Evolutionary conservation across 2,329 filamentous ascomycete species (phyloP), one percentile per base, ranked within the genome.

Genomic region (Calcarisporium arbuscula): DNA sequence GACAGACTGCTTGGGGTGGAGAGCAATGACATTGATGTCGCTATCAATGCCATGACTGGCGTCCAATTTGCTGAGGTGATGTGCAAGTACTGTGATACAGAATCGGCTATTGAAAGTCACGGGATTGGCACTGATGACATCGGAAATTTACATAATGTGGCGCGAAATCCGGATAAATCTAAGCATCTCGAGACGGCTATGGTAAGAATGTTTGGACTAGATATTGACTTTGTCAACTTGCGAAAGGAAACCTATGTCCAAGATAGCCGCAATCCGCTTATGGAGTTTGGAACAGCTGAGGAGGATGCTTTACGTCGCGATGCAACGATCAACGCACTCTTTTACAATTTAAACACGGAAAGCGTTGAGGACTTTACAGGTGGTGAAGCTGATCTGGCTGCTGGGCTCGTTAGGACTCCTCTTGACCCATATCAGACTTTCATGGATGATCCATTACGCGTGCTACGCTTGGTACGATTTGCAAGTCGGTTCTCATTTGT

Each of bases 161-260:
- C 83, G 34, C 82, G 82, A 38, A 96, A 96, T 56, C 90, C 89
- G 1, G 88, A 95, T 51, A 95, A 95, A 63, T 95, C 88, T 15
- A 96, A 96, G 62, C 86, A 96, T 54, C 74, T 96, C 11, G 90
- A 94, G 60, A 96, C 90, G 0, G 85, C 87, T 31, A 94, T 87
- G 8, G 87, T 85, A 17, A 83, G 73, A 45, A 79, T 96, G 38
- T 80, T 95, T 51, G 87, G 84, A 1, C 71, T 94, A 31, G 90
- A 96, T 52, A 74, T 95, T 30, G 90, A 98, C 55, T 80, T 98
- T 52, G 92, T 98, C 48, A 98, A 96, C 55, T 67, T 96, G 30
- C 76, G 90, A 29, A 94, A 88, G 54, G 92, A 96, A 62, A 89
- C 82, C 1, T 96, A 96, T 49, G 74, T 80, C 1, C 81, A 86